Percentiles rank a stretch among this genome's conserved stretches.
These are phyloP conservation scores for Vigna hirtella DNA, from an alignment of 306 rosid species.

Conservation along the genomic window DNA sequence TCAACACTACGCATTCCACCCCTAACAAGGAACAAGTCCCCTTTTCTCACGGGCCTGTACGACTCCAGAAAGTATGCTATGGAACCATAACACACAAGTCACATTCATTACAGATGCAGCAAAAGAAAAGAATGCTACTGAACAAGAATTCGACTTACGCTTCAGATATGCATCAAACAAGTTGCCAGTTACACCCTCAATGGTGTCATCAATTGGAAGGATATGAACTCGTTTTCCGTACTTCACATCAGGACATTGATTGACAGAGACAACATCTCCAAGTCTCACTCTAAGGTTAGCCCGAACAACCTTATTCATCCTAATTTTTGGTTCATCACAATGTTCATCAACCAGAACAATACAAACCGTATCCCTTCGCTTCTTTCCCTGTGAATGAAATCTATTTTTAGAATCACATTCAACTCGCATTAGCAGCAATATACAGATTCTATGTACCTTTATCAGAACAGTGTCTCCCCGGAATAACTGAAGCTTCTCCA, in stretches of 20 bases:
- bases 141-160: conserved; percentile 53
- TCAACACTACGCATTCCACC: conserved; percentile 74
- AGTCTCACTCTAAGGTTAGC: conserved; percentile 67
- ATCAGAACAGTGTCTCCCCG: conserved; percentile 64
- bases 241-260: conserved; percentile 69
- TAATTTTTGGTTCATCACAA: conserved; percentile 67
- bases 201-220: conserved; percentile 72
- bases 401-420: conserved; percentile 1
- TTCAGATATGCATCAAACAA: conserved; percentile 71
- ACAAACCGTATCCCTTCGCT: conserved; percentile 69
- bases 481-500: conserved; percentile 68
- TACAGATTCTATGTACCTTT: conserved; percentile 48
- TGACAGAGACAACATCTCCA: conserved; percentile 67
- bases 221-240: conserved; percentile 69
- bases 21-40: conserved; percentile 68
- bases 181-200: conserved; percentile 74
- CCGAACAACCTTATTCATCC: conserved; percentile 74
- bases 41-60: conserved; percentile 67
- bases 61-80: conserved; percentile 67
- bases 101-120: conserved; percentile 1
- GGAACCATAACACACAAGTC: conserved; percentile 29
- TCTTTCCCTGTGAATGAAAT: conserved; percentile 60
- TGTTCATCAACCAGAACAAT: conserved; percentile 65
- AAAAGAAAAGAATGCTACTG: not conserved
- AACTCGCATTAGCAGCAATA: not conserved